These are phyloP conservation scores for Cytospora mali DNA, from an alignment of 2,329 filamentous ascomycete genomes.

Conservation along the genomic window DNA sequence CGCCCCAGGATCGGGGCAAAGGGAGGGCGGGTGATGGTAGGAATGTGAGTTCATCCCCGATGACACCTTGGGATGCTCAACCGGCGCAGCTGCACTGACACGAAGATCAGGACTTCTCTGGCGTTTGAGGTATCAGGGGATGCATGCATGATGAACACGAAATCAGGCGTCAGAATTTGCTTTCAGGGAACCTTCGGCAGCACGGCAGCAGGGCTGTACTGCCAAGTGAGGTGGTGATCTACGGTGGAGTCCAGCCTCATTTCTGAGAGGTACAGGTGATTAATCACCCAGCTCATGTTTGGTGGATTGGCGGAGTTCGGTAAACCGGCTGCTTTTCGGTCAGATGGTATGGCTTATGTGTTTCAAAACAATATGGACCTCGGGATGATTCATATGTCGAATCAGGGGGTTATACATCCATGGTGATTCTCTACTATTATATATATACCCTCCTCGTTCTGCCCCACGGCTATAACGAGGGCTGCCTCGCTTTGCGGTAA, in stretches of 20 bases:
- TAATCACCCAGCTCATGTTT: neutral
- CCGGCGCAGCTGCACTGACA: conserved; percentile 8
- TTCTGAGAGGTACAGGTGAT: neutral
- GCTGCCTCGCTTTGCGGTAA: conserved; percentile 9
- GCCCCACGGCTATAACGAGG: neutral
- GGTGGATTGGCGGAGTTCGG: conserved; percentile 11
- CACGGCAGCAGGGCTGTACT: conserved; percentile 9
- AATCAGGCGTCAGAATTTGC: conserved; percentile 4
- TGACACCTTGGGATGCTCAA: neutral
- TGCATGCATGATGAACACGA: neutral
- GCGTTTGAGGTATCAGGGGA: neutral
- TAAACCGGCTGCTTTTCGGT: neutral
- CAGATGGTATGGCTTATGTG: neutral
- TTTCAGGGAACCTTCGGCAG: neutral
- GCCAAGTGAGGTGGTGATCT: neutral
- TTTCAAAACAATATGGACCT: neutral
- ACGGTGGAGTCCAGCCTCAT: neutral
- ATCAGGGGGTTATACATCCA: conserved; percentile 3
- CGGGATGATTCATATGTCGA: neutral
- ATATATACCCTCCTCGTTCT: conserved; percentile 21
- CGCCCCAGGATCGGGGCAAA: conserved; percentile 6
- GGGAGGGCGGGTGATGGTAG: neutral
- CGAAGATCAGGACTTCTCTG: neutral
- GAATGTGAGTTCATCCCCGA: conserved; percentile 13
- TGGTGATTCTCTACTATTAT: neutral